A percentile compares a stretch with the other conserved stretches of the same genome.
phyloP scores from a whole-genome alignment of 164 flowering plant species.

The Houttuynia cordata region DNA sequence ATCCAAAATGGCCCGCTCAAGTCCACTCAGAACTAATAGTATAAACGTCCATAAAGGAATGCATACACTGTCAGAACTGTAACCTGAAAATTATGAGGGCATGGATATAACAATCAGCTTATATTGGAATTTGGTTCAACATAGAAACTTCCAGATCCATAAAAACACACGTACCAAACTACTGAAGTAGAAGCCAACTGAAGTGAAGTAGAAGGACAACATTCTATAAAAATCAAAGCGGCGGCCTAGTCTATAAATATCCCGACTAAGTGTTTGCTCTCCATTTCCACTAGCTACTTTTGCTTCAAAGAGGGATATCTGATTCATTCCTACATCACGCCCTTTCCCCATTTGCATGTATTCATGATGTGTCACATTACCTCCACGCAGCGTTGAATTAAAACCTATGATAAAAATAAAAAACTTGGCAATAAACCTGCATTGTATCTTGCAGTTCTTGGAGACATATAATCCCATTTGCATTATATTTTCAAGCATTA shows the following conservation, averaged over 20 bases:
- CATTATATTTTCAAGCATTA: conserved; percentile 5
- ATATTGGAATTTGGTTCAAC: neutral
- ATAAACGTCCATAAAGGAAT: conserved; percentile 84
- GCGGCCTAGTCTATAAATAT: conserved; percentile 92
- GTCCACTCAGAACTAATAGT: conserved; percentile 90
- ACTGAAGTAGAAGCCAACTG: conserved; percentile 95
- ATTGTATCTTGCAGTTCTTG: neutral
- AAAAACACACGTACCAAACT: conserved; percentile 58
- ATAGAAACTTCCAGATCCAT: neutral
- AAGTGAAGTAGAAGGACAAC: conserved; percentile 94
- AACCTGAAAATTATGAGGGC: conserved; percentile 40
- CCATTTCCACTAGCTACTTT: conserved; percentile 98
- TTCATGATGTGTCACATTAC: conserved; percentile 87
- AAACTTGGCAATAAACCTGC: too few relatives aligned
- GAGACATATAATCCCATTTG: neutral
- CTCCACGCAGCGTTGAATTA: conserved; percentile 87
- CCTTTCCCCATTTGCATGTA: conserved; percentile 98
- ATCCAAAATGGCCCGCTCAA: conserved; percentile 59
- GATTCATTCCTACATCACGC: conserved; percentile 98
- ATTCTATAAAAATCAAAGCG: conserved; percentile 93
- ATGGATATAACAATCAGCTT: too few relatives aligned
- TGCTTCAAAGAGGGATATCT: conserved; percentile 89
- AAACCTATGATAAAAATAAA: conserved; percentile 51
- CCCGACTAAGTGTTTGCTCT: conserved; percentile 96
- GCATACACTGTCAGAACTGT: conserved; percentile 83